phyloP scores from a whole-genome alignment of 257 asterid genomes.

The Thymus mandschuricus region DNA sequence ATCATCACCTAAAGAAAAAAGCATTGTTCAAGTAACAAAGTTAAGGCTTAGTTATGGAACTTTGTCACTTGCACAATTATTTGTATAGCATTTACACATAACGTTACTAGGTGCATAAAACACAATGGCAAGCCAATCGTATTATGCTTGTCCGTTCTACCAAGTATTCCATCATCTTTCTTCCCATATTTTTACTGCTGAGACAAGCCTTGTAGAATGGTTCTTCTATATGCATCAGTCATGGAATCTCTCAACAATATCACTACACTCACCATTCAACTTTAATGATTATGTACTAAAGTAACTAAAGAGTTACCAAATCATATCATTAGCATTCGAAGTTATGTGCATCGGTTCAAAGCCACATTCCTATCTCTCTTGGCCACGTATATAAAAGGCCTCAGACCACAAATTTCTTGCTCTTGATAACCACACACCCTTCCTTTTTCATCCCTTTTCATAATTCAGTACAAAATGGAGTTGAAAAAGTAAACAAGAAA shows the following conservation, averaged over 20 bases:
- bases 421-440: not conserved
- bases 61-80: not conserved
- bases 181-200: not conserved
- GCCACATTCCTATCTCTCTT: slow-evolving; percentile 9
- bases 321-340: not conserved
- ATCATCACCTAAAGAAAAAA: not conserved
- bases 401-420: not conserved
- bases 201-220: not conserved
- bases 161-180: not conserved
- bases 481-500: not conserved
- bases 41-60: not conserved
- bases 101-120: not conserved
- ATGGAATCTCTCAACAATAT: not conserved
- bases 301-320: slow-evolving; percentile 10
- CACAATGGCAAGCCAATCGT: not conserved
- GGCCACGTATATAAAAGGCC: slow-evolving; percentile 1
- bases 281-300: not conserved
- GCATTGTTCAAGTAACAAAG: not conserved
- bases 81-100: not conserved
- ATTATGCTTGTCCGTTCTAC: not conserved
- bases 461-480: not conserved
- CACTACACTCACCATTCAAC: slow-evolving; percentile 1
- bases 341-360: not conserved
- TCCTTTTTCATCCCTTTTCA: not conserved
- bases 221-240: not conserved